Evolutionary conservation across 2,329 filamentous ascomycete genomes (phyloP), one percentile per base, ranked within the genome.

Genomic region (Fusarium fujikuroi): DNA sequence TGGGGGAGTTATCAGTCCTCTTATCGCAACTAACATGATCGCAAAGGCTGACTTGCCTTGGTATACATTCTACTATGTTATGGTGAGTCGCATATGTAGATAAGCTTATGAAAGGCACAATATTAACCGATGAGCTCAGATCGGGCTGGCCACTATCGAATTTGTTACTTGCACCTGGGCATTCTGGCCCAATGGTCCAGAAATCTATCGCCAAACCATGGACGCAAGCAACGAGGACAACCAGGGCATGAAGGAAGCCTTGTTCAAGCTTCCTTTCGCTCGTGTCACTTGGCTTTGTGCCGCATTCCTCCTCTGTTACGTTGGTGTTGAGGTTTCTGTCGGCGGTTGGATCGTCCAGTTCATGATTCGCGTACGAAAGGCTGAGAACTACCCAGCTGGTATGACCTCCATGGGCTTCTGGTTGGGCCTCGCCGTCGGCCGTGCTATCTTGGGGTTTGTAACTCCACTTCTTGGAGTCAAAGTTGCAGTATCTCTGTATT

Each of bases 281-380:
- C 85, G 84, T 52, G 87, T 92, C 1, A 91, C 91, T 3, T 94
- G 92, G 92, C 83, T 93, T n/a, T 89, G 88, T 70, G 87, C 93
- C 0, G 70, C 92, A 2, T 96, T 95, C 80, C 84, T 95, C 28
- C 87, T 96, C 16, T 88, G 89, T 37, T 95, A 95, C 76, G 91
- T 95, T 1, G 93, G 94, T 12, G 85, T 91, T 3, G 93, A 96
- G 80, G 92, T 93, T 49, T 90, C 91, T 0, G 86, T 95, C 1
- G 92, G 92, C 25, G 93, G 93, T 9, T 96, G 93, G 94, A 93
- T 96, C 63, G 92, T 95, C 59, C 90, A 91, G 9, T 95, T 96
- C 80, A 95, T 96, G 92, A 90, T 94, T 32, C 87, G 90, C 39
- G 91, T 94, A 10, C 88, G 94, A 10, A 81, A 90, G n/a, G 92